These are phyloP conservation scores for Penicillium simplicissimum DNA, from an alignment of 495 filamentous ascomycete species.

Conservation along the genomic window DNA sequence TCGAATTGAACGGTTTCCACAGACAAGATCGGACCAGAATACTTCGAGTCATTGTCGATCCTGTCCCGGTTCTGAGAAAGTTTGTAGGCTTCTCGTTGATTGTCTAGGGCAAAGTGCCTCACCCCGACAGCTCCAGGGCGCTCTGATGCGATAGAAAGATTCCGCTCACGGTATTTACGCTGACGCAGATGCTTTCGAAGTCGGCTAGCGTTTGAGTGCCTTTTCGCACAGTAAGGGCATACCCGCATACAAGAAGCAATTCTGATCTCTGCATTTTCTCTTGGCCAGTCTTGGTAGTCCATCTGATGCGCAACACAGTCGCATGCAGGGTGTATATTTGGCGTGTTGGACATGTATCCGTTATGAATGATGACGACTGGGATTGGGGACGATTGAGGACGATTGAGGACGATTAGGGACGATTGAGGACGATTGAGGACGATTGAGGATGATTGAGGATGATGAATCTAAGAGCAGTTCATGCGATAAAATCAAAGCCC, in stretches of 20 bases:
- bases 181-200: conserved; percentile 16
- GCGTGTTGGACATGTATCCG: conserved; percentile 4
- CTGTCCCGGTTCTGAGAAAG: too few species aligned
- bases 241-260: conserved; percentile 16
- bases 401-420: conserved; percentile 10
- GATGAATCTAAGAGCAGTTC: conserved; percentile 5
- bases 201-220: conserved; percentile 13
- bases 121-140: conserved; percentile 6
- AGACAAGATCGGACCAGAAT: too few species aligned
- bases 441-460: conserved; percentile 1
- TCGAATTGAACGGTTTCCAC: too few species aligned
- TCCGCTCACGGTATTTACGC: conserved; percentile 12
- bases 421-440: conserved; percentile 13
- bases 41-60: too few species aligned
- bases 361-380: not conserved
- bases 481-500: conserved; percentile 4
- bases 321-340: conserved; percentile 6
- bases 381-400: conserved; percentile 5
- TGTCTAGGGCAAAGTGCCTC: conserved; percentile 10
- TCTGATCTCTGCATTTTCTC: conserved; percentile 14
- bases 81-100: not conserved
- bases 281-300: conserved; percentile 4
- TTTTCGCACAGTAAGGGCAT: conserved; percentile 15
- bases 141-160: conserved; percentile 13
- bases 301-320: conserved; percentile 5